Base-by-base conservation (phyloP, 345 rosid species). In the Rhodamnia rubescens region DNA sequence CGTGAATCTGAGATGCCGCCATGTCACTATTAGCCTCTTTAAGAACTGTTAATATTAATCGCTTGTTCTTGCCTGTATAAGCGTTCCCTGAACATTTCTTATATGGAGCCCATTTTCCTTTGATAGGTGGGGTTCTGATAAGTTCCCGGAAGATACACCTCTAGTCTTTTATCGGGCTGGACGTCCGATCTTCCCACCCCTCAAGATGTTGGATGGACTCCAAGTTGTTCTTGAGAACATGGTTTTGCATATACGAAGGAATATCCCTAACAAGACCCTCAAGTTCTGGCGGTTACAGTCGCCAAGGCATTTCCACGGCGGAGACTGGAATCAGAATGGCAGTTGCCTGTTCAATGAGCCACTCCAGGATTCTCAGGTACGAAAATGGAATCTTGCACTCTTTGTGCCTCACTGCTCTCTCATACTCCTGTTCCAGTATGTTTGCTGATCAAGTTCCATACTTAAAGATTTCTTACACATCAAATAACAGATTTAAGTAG, bases 281-380 rank as follows among this genome's bases (percentile, higher is more conserved):
- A 96, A 94, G 87, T 93, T 95, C 86, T 96, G 99, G 99, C 93
- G 98, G 50, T 89, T 96, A 90, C 99, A 97, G 87, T 97, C 99
- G 16, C 99, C 98, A 0, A 90, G 99, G 87, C 99, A 97, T 89
- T 97, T 97, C 84, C 88, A 89, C 40, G 99, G 97, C 12, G 98
- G 99, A 51, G 96, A 96, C 21, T 97, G 99, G 99, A 96, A 97
- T 90, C 96, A 91, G 85, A 97, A 97, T 53, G 99, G 99, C 22
- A 96, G 97, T 85, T 97, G 99, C 91, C 91, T 95, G 87, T 93
- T 94, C 49, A 90, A 91, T 53, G 90, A 92, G 80, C 99, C 97
- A 85, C 96, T 95, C 11, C 88, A 88, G 78, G 91, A 92, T 90
- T 69, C 85, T 47, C 92, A 96, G 99, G 99, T 97, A 93, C 49